A percentile compares a stretch with the other conserved stretches of the same genome.
Conservation (phyloP, 2,329 filamentous ascomycete genomes). For the Teratosphaeria destructans region DNA sequence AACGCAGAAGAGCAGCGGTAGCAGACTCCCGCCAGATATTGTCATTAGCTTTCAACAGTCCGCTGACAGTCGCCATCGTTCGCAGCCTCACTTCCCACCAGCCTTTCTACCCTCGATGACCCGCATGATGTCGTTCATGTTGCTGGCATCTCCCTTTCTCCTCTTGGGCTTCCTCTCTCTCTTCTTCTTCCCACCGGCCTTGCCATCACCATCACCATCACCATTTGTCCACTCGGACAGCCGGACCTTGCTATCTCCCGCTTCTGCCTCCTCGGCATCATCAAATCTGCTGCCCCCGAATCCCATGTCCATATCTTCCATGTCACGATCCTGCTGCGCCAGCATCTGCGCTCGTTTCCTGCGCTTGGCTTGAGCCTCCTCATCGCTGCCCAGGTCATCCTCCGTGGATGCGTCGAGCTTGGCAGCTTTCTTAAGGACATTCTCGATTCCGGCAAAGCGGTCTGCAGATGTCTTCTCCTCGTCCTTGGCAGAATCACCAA, state of each 20-base stretch:
- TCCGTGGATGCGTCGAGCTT: slow-evolving; percentile 37
- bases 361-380: slow-evolving; percentile 40
- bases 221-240: slow-evolving; percentile 51
- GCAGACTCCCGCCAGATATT: background rate
- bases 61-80: no score
- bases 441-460: slow-evolving; percentile 21
- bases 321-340: slow-evolving; percentile 61
- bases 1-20: no score
- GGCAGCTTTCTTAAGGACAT: slow-evolving; percentile 60
- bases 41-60: no score
- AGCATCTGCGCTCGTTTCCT: slow-evolving; percentile 57
- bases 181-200: slow-evolving; percentile 59
- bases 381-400: slow-evolving; percentile 36
- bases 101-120: slow-evolving; percentile 24
- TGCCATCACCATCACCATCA: slow-evolving; percentile 47
- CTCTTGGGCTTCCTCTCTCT: slow-evolving; percentile 66
- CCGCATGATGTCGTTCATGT: slow-evolving; percentile 22
- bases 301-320: slow-evolving; percentile 86
- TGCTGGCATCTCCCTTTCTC: slow-evolving; percentile 35
- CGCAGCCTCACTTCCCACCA: slow-evolving; percentile 13
- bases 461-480: slow-evolving; percentile 10
- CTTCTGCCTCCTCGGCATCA: slow-evolving; percentile 74
- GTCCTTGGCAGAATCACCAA: slow-evolving; percentile 18
- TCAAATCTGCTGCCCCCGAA: slow-evolving; percentile 82
- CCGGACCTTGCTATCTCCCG: slow-evolving; percentile 48